phyloP scores from a whole-genome alignment of 2,329 filamentous ascomycete species.

The Juglanconis sp. region DNA sequence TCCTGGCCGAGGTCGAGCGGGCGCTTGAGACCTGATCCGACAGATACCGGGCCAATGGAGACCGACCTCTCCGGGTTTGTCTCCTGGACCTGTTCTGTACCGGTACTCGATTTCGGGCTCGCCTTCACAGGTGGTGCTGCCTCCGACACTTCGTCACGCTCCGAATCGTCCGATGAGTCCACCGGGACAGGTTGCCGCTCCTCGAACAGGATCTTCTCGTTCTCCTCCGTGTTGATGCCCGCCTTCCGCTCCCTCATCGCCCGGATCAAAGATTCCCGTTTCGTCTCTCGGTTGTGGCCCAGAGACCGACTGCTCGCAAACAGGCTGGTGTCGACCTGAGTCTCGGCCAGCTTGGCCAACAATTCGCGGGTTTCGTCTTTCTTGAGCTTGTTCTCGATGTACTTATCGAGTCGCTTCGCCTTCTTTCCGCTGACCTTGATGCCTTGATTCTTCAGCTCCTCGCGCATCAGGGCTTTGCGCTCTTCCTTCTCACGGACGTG shows the following conservation, averaged over 20 bases:
- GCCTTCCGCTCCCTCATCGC: slow-evolving; percentile 63
- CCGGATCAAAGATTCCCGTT: slow-evolving; percentile 63
- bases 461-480: slow-evolving; percentile 53
- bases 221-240: slow-evolving; percentile 54
- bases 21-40: slow-evolving; percentile 81
- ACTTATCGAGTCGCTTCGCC: slow-evolving; percentile 65
- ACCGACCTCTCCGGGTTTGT: not conserved
- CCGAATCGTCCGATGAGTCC: slow-evolving; percentile 26
- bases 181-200: slow-evolving; percentile 33
- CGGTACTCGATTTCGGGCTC: not conserved
- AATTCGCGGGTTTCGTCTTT: slow-evolving; percentile 89
- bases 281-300: slow-evolving; percentile 69
- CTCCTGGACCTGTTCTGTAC: not conserved
- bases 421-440: slow-evolving; percentile 62
- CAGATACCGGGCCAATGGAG: slow-evolving; percentile 14
- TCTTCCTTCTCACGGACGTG: slow-evolving; percentile 47
- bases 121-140: not conserved
- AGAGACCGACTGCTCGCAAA: slow-evolving; percentile 76
- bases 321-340: slow-evolving; percentile 77
- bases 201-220: slow-evolving; percentile 53
- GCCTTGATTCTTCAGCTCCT: slow-evolving; percentile 49
- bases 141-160: slow-evolving; percentile 23
- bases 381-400: slow-evolving; percentile 83
- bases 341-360: slow-evolving; percentile 75
- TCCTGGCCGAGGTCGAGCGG: slow-evolving; percentile 77